A percentile compares a stretch with the other conserved stretches of the same genome.
Conservation (phyloP, 192 early-diverging fungal species). For the Backusella morwellensis region DNA sequence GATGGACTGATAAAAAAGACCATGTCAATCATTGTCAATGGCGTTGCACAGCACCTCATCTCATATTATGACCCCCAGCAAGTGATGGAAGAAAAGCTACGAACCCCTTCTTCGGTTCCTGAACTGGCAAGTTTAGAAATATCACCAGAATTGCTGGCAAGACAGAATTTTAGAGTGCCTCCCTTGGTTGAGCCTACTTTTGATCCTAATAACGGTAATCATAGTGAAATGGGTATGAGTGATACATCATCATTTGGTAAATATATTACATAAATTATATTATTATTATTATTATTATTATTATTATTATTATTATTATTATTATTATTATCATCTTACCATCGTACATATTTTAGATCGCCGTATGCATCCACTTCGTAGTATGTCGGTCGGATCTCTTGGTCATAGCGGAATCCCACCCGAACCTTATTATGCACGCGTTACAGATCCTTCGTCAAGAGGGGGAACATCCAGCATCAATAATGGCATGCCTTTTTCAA, state of each 20-base stretch:
- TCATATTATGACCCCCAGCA: constrained; percentile 59
- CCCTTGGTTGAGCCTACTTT: constrained; percentile 37
- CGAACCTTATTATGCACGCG: constrained; percentile 1
- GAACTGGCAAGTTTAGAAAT: constrained; percentile 56
- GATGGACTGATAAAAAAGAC: constrained; percentile 77
- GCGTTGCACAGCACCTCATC: constrained; percentile 56
- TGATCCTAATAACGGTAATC: constrained; percentile 12
- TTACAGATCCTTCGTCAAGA: neutral
- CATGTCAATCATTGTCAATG: constrained; percentile 70
- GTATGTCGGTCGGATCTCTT: constrained; percentile 27
- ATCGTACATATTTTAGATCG: neutral
- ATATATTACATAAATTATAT: neutral
- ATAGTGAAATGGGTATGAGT: neutral
- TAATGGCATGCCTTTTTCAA: neutral
- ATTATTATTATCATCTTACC: neutral
- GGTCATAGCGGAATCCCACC: neutral
- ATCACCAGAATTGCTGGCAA: constrained; percentile 54
- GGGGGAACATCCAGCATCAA: neutral
- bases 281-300: neutral
- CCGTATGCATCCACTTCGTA: constrained; percentile 23
- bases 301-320: neutral
- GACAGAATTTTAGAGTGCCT: constrained; percentile 60
- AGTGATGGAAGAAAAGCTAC: constrained; percentile 44
- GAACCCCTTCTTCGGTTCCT: constrained; percentile 53
- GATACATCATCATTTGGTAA: neutral